Conservation (phyloP, 1,284 basidiomycete species). For the Austroboletus niveus region DNA sequence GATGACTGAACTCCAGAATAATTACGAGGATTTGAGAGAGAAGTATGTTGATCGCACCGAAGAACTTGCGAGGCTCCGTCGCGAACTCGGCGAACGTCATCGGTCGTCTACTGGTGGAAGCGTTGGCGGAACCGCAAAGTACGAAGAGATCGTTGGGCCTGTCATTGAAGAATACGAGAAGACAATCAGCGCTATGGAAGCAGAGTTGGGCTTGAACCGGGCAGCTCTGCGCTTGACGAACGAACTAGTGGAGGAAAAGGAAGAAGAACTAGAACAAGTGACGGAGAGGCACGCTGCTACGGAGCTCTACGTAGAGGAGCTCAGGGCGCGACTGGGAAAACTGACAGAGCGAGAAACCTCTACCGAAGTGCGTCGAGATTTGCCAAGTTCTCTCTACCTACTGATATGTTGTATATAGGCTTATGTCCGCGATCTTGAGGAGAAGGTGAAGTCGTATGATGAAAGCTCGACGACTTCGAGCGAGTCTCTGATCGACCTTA, state of each 20-base stretch:
- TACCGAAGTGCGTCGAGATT: constrained; percentile 64
- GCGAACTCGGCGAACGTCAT: constrained; percentile 74
- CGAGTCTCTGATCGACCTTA: constrained; percentile 78
- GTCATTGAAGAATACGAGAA: constrained; percentile 99
- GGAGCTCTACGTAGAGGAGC: constrained; percentile 84
- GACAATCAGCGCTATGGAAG: constrained; percentile 93
- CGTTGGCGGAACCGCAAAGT: constrained; percentile 73
- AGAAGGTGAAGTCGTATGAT: constrained; percentile 81
- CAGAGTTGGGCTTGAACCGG: constrained; percentile 86
- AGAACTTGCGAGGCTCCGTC: constrained; percentile 76
- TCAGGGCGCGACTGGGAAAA: constrained; percentile 78
- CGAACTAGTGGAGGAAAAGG: constrained; percentile 88
- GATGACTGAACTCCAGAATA: constrained; percentile 76
- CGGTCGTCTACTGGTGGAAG: constrained; percentile 60
- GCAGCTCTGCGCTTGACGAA: constrained; percentile 89
- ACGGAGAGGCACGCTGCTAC: constrained; percentile 72
- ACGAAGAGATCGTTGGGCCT: constrained; percentile 95
- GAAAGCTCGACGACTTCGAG: constrained; percentile 75
- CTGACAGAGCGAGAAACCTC: constrained; percentile 86
- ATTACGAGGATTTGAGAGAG: constrained; percentile 80
- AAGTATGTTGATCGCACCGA: constrained; percentile 85
- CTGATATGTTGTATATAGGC: constrained; percentile 46
- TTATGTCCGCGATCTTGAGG: constrained; percentile 91
- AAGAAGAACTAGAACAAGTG: constrained; percentile 68
- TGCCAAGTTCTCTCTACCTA: constrained; percentile 1